These are phyloP conservation scores for Colletotrichum cordylinicola DNA, from an alignment of 2,329 filamentous ascomycete genomes.

Conservation along the genomic window DNA sequence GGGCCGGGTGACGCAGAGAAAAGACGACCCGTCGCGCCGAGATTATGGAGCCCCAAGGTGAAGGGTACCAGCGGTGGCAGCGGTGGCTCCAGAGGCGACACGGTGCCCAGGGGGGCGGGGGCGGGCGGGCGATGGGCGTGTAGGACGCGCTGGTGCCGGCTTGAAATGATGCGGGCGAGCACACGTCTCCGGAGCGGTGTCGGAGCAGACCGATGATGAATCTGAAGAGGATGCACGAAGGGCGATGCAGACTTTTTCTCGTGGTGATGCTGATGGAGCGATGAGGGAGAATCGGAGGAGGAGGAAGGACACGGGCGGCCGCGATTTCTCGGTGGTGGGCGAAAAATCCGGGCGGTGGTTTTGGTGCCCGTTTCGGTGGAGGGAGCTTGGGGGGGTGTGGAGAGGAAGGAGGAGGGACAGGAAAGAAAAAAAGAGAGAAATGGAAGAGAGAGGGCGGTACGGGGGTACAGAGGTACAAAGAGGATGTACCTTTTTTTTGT, in stretches of 20 bases:
- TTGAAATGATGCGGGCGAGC: background rate
- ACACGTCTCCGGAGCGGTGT: background rate
- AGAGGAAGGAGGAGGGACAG: background rate
- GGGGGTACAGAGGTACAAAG: background rate
- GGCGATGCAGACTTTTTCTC: background rate
- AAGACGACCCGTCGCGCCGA: constrained; percentile 23
- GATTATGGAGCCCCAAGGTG: constrained; percentile 15
- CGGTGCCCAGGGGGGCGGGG: constrained; percentile 1
- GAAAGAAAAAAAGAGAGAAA: background rate
- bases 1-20: constrained; percentile 23
- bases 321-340: constrained; percentile 20
- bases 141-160: background rate
- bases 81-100: constrained; percentile 18
- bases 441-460: background rate
- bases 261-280: background rate
- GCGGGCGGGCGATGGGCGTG: background rate
- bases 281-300: background rate
- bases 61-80: background rate
- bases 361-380: background rate
- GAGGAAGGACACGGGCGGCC: constrained; percentile 13
- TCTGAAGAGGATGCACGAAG: background rate
- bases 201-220: background rate
- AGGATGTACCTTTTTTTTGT: background rate
- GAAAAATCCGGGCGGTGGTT: constrained; percentile 20
- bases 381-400: background rate